phyloP scores from a whole-genome alignment of 352 stramenopile genomes.

The Pythium dissotocum region DNA sequence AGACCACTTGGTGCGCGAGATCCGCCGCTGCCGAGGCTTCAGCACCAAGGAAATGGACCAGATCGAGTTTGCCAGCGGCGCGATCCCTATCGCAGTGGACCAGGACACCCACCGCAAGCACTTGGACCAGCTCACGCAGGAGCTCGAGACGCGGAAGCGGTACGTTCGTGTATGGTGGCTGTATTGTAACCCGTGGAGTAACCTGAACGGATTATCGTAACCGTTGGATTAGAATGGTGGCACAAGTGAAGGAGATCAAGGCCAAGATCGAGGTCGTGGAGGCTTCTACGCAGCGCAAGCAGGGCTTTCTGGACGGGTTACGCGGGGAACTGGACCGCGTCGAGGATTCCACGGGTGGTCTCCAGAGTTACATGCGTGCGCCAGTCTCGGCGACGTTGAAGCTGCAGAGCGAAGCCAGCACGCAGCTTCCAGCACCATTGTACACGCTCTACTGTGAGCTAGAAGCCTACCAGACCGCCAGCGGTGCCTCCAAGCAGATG shows the following conservation, averaged over 20 bases:
- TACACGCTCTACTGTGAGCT: constrained; percentile 78
- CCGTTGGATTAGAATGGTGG: constrained; percentile 42
- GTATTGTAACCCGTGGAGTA: neutral
- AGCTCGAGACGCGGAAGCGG: constrained; percentile 63
- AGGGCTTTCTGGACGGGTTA: constrained; percentile 55
- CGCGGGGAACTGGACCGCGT: constrained; percentile 52
- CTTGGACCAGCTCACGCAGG: constrained; percentile 64
- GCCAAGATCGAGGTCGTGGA: constrained; percentile 62
- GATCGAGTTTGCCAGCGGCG: constrained; percentile 64
- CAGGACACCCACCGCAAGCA: constrained; percentile 55
- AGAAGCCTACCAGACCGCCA: constrained; percentile 64
- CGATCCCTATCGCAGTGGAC: constrained; percentile 60
- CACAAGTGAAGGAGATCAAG: constrained; percentile 61
- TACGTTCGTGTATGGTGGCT: constrained; percentile 21
- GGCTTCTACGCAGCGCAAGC: constrained; percentile 53
- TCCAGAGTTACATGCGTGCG: constrained; percentile 65
- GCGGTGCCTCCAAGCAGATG: constrained; percentile 50
- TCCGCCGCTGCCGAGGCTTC: constrained; percentile 69
- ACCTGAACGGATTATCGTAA: neutral
- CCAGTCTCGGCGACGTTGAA: constrained; percentile 42
- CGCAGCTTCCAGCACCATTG: constrained; percentile 51
- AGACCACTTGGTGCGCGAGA: constrained; percentile 76
- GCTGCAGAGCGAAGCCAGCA: constrained; percentile 44
- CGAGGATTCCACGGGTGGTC: constrained; percentile 53
- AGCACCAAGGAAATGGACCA: constrained; percentile 80